Conservation (phyloP, 345 rosid genomes). For the Citrus medica region DNA sequence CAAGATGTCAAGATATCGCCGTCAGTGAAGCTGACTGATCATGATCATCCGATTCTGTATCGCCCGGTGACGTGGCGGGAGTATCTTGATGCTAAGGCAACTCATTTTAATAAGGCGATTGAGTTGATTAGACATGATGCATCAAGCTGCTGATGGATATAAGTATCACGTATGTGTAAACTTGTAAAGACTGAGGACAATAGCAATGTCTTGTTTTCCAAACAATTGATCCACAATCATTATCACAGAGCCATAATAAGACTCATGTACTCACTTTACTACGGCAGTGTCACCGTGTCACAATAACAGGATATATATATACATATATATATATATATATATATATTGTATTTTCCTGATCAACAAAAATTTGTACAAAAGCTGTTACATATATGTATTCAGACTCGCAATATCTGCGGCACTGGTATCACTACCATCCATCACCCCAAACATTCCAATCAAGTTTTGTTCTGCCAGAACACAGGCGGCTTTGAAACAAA, state of each 20-base stretch:
- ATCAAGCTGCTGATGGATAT: too few species aligned
- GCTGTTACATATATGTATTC: neutral
- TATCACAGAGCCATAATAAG: too few species aligned
- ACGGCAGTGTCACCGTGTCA: neutral
- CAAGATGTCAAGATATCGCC: slow-evolving; percentile 31
- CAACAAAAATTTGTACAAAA: neutral
- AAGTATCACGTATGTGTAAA: too few species aligned
- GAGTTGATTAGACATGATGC: slow-evolving; percentile 20
- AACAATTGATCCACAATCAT: too few species aligned
- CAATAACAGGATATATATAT: neutral
- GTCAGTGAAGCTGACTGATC: slow-evolving; percentile 21
- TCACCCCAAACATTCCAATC: neutral
- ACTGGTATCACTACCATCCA: neutral
- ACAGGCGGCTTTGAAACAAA: neutral
- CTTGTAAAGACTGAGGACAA: too few species aligned
- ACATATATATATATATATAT: too few species aligned
- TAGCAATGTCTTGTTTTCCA: too few species aligned
- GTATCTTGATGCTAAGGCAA: slow-evolving; percentile 42
- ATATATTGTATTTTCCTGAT: neutral
- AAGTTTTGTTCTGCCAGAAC: neutral
- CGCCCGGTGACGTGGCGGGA: slow-evolving; percentile 43
- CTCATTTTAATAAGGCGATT: slow-evolving; percentile 36
- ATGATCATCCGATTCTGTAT: slow-evolving; percentile 37
- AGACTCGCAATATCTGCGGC: neutral
- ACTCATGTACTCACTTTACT: neutral